These are phyloP conservation scores for Calycina herbarum DNA, from an alignment of 2,329 filamentous ascomycete genomes.

Conservation along the genomic window DNA sequence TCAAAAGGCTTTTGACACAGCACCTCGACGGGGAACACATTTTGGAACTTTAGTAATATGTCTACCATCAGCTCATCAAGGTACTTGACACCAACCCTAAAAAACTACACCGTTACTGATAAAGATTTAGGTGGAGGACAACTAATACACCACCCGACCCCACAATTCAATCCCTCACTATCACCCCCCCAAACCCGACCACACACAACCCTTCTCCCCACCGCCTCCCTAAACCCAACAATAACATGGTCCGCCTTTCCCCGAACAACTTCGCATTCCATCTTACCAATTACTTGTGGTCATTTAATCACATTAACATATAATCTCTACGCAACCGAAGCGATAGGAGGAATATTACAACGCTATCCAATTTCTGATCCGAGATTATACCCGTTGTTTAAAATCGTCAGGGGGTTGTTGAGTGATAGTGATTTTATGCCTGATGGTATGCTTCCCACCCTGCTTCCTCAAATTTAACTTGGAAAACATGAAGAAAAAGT, in stretches of 20 bases:
- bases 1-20: constrained; percentile 54
- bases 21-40: constrained; percentile 47
- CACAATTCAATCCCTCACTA: constrained; percentile 14
- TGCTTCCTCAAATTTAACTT: neutral
- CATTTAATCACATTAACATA: constrained; percentile 60
- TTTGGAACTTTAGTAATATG: constrained; percentile 57
- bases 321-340: constrained; percentile 50
- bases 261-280: constrained; percentile 53
- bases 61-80: constrained; percentile 38
- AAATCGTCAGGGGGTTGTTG: constrained; percentile 37
- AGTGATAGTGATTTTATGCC: constrained; percentile 39
- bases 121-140: constrained; percentile 26
- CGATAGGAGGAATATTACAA: constrained; percentile 32
- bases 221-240: constrained; percentile 18
- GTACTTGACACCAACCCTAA: constrained; percentile 1
- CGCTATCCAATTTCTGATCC: constrained; percentile 35
- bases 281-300: constrained; percentile 49
- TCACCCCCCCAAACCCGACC: constrained; percentile 11
- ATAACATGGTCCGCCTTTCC: constrained; percentile 54
- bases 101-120: neutral
- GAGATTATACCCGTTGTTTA: constrained; percentile 40
- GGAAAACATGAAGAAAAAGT: neutral
- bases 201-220: constrained; percentile 14
- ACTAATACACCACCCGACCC: constrained; percentile 14
- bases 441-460: constrained; percentile 34